Percentiles rank a stretch among this genome's conserved stretches.
These are phyloP conservation scores for Eragrostis nindensis DNA, from an alignment of 176 grass and related monocot species.

Conservation along the genomic window DNA sequence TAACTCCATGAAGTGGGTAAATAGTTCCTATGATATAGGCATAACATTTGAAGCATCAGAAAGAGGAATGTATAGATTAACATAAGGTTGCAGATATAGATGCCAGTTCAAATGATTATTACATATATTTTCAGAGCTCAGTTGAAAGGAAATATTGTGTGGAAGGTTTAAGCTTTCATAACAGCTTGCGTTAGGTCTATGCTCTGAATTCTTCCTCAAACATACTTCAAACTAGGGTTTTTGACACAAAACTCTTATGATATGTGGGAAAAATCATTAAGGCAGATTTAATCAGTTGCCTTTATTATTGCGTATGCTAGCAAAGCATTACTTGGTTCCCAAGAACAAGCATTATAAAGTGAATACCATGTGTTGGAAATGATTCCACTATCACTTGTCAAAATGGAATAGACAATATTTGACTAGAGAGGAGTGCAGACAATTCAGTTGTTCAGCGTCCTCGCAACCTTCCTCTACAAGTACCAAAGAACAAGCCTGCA, in stretches of 20 bases:
- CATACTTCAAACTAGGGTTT: constrained; percentile 86
- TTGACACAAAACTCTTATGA: constrained; percentile 44
- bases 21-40: constrained; percentile 52
- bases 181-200: constrained; percentile 84
- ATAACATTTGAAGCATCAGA: constrained; percentile 46
- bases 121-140: constrained; percentile 41
- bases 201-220: constrained; percentile 86
- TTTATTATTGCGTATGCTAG: not conserved
- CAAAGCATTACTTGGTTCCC: constrained; percentile 20
- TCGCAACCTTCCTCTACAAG: not conserved
- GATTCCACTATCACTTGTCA: constrained; percentile 26
- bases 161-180: constrained; percentile 19
- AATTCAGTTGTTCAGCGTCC: not conserved
- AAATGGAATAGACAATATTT: constrained; percentile 5
- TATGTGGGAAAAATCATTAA: not conserved
- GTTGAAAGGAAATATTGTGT: constrained; percentile 23
- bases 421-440: not conserved
- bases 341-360: constrained; percentile 3
- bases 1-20: constrained; percentile 34
- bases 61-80: constrained; percentile 63
- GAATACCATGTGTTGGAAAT: not conserved
- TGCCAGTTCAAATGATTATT: constrained; percentile 58
- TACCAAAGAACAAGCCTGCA: not conserved
- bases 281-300: not conserved
- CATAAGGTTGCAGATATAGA: constrained; percentile 63